Conservation (phyloP, 1,284 basidiomycete species). For the Lignosus rhinocerotis region DNA sequence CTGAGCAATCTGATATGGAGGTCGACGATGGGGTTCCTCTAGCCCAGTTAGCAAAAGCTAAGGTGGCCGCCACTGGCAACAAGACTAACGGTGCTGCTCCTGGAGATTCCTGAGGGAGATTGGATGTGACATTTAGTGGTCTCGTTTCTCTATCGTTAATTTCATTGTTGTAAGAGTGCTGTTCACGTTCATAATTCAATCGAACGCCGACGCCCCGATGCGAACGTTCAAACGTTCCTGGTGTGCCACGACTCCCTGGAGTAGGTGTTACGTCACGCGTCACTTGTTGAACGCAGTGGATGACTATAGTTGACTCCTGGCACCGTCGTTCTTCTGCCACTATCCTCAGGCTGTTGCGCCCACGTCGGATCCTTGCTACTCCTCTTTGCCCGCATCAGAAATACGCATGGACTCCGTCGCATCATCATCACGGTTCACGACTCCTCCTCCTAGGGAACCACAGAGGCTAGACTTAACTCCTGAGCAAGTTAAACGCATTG, state of each 20-base stretch:
- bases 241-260: too few relatives aligned
- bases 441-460: constrained; percentile 30
- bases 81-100: constrained; percentile 15
- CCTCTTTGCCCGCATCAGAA: neutral
- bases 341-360: neutral
- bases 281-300: neutral
- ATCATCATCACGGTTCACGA: constrained; percentile 20
- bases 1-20: constrained; percentile 35
- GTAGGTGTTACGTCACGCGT: constrained; percentile 5
- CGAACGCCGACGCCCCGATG: too few relatives aligned
- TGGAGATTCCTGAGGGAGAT: neutral
- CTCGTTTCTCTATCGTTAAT: neutral
- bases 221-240: too few relatives aligned
- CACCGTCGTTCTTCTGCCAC: neutral
- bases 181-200: neutral
- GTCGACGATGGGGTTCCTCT: constrained; percentile 32
- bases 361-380: neutral
- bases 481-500: constrained; percentile 42
- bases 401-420: constrained; percentile 11
- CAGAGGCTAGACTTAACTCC: constrained; percentile 34
- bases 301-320: neutral
- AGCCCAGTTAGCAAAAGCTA: constrained; percentile 17
- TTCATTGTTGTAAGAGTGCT: neutral
- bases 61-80: constrained; percentile 7
- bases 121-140: neutral